Conservation (phyloP, 805 yeast genomes). For the Metschnikowia proteae region DNA sequence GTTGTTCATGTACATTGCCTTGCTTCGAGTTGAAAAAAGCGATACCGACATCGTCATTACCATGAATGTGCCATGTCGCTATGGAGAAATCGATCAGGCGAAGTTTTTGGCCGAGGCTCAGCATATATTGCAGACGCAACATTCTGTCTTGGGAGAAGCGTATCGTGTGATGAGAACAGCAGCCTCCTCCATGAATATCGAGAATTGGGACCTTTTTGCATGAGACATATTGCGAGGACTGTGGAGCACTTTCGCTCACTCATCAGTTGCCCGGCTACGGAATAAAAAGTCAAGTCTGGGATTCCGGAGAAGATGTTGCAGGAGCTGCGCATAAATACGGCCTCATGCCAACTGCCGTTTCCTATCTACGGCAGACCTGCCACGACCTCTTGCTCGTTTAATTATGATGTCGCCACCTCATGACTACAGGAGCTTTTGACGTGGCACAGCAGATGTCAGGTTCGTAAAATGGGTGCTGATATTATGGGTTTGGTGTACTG, state of each 20-base stretch:
- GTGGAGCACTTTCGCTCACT: not conserved
- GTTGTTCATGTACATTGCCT: constrained; percentile 50
- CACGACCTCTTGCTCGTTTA: no score
- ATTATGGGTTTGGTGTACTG: not conserved
- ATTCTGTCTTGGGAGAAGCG: constrained; percentile 12
- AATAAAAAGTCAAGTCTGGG: no score
- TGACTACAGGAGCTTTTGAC: no score
- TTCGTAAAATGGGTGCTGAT: no score
- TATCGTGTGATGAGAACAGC: constrained; percentile 25
- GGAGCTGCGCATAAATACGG: no score
- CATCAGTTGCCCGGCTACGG: no score
- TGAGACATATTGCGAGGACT: not conserved
- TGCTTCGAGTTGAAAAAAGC: constrained; percentile 49
- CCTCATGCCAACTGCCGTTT: no score
- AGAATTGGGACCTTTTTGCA: constrained; percentile 36
- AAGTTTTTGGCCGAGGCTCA: constrained; percentile 11
- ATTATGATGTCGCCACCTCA: no score
- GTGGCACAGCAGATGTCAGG: no score
- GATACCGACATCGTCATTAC: constrained; percentile 61
- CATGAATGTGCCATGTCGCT: constrained; percentile 49
- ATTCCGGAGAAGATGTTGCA: no score
- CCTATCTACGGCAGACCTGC: no score
- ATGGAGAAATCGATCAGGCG: constrained; percentile 10
- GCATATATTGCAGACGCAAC: not conserved
- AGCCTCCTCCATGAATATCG: constrained; percentile 33